Evolutionary conservation across 345 rosid genomes (phyloP), one percentile per base, ranked within the genome.

Genomic region (Pistacia vera): DNA sequence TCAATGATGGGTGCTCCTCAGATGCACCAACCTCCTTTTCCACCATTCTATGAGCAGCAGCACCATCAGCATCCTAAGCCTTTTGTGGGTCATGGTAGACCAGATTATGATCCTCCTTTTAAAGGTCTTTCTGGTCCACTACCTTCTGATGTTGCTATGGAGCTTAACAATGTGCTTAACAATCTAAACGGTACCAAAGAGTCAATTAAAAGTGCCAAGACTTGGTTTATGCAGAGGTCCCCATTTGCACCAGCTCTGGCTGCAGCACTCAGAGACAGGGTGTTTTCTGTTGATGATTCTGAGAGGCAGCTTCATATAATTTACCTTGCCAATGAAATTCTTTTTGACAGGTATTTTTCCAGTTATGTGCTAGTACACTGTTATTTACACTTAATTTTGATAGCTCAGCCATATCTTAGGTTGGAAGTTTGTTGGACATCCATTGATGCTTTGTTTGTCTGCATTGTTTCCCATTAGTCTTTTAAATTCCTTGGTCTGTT

Each of bases 171-270:
- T 71, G 89, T 96, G 64, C 83, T 97, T 68, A 88, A 84, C 74
- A 91, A 87, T 83, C 94, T 97, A 61, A 94, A 86, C 68, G 98
- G 99, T 11, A 97, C 99, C 63, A 97, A 97, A 87, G 99, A 97
- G 78, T 94, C 99, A 9, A 97, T 97, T 80, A 97, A 97, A 84
- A 88, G 97, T 79, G 94, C 98, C 71, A 97, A 97, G 89, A 81
- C 84, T 86, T 97, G 99, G 99, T 97, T 97, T 86, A 94, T 90
- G 97, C 98, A 97, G 82, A 91, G 98, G 78, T 87, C 95, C 83
- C 88, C 95, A 38, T 97, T 97, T 89, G 95, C 97, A 77, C 97
- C 95, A 17, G 95, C 97, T 72, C 89, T 97, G 59, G 97, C 98
- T 11, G 98, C 90, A 84, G 97, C 90, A 38, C 83, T 97, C 64